Base-by-base conservation (phyloP, 2,329 filamentous ascomycete genomes). In the Alternaria solani region DNA sequence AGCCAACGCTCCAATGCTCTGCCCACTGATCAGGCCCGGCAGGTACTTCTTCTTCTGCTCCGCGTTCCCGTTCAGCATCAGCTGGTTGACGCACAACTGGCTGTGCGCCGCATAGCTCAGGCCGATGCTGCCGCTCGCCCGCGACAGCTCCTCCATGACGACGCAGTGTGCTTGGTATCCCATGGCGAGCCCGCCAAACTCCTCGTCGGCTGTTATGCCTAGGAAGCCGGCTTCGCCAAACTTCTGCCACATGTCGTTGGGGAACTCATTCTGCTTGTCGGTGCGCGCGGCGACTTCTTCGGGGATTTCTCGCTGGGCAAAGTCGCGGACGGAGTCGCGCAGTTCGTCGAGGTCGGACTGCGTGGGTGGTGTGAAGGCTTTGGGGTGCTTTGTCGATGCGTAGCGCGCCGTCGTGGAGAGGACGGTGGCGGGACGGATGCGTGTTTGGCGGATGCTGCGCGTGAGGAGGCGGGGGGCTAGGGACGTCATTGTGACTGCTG, bases 121-220 rank as follows among this genome's bases (percentile, higher is more conserved):
- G 0, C 88, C 94, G 71, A 96, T 93, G 63, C 89, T 91, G 79
- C 86, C 94, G 53, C 91, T 94, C 3, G 94, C 94, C 59, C 94
- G 87, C 57, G 91, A 95, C 42, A 99, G 84, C 83, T 98, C 95
- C 81, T 99, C 95, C 88, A 98, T 91, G 46, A 97, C 93, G 7
- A 97, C 84, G 75, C 93, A 96, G 81, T 99, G 95, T 44, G 95
- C 94, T 82, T 98, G 94, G 80, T 98, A 99, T 11, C 95, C 95
- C 88, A 98, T 90, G 1, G 85, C 92, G 46, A 98, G 80, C 2
- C 94, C 95, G 38, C 95, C 95, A 53, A 95, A 93, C 57, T 93
- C 90, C 80, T 97, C 93, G 73, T 97, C 92, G 18, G 93, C 95
- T 8, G 95, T 98, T 72, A 97, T 92, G 60, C 95, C 95, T 28